Percentiles rank a stretch among this genome's conserved stretches.
Evolutionary conservation across 257 asterid genomes (phyloP).

Genomic region (Datura wrightii): DNA sequence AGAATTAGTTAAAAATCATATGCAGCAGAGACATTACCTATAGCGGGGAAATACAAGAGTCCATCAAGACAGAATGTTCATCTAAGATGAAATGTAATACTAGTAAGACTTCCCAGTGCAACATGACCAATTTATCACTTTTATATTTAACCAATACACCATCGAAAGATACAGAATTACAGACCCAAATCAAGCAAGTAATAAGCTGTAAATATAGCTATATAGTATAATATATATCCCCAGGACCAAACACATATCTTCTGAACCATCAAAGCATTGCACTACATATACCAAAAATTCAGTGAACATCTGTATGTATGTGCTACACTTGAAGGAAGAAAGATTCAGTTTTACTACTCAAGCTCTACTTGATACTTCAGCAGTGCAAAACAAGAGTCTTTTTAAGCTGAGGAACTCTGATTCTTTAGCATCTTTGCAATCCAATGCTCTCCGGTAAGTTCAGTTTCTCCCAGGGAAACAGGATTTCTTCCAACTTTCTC

Average conservation of each 20-base stretch:
- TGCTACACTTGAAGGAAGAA: conserved; percentile 21
- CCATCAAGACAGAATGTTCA: conserved; percentile 12
- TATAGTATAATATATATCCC: neutral
- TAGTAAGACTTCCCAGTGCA: conserved; percentile 16
- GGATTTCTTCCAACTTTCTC: neutral
- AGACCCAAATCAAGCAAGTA: conserved; percentile 18
- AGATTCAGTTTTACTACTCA: conserved; percentile 19
- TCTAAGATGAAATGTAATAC: neutral
- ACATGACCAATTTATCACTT: conserved; percentile 30
- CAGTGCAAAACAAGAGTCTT: neutral
- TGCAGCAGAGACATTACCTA: neutral
- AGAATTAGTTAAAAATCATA: neutral
- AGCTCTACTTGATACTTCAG: neutral
- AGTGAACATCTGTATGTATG: neutral
- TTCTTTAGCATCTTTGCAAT: conserved; percentile 11
- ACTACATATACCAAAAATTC: conserved; percentile 9
- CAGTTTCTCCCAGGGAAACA: neutral
- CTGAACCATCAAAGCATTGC: neutral
- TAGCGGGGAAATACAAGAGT: neutral
- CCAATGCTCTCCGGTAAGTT: conserved; percentile 2
- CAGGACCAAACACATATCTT: neutral
- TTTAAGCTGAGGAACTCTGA: neutral
- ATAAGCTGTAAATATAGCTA: neutral
- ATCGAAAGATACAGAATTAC: neutral
- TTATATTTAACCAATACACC: conserved; percentile 17